Conservation (phyloP, 768 basidiomycete genomes). For the Tylopilus plumbeoviolaceoides region DNA sequence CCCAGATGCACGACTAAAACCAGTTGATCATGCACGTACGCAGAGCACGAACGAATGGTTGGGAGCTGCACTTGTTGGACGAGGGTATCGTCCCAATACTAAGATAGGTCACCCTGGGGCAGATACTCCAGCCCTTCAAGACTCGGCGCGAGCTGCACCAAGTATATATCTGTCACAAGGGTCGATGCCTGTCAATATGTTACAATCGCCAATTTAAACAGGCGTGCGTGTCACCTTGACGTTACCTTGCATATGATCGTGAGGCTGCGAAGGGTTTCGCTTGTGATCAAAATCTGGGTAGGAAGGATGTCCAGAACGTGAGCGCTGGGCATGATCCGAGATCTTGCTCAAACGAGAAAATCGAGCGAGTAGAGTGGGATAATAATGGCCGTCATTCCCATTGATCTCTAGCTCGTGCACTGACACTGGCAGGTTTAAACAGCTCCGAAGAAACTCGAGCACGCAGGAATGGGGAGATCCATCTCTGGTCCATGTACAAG, state of each 20-base stretch:
- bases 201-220: background rate
- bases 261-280: slow-evolving; percentile 48
- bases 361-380: slow-evolving; percentile 44
- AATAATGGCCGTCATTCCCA: slow-evolving; percentile 48
- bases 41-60: slow-evolving; percentile 47
- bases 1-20: slow-evolving; percentile 2
- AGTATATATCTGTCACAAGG: slow-evolving; percentile 52
- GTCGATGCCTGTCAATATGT: slow-evolving; percentile 44
- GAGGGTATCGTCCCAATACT: slow-evolving; percentile 54
- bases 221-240: background rate
- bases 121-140: slow-evolving; percentile 53
- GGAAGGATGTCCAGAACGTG: slow-evolving; percentile 47
- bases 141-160: slow-evolving; percentile 47
- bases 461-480: slow-evolving; percentile 63
- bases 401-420: slow-evolving; percentile 67
- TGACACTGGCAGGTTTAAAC: slow-evolving; percentile 41
- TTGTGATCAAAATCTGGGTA: slow-evolving; percentile 47
- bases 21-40: background rate
- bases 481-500: slow-evolving; percentile 79
- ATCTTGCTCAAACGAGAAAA: slow-evolving; percentile 55
- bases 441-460: slow-evolving; percentile 46
- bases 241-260: slow-evolving; percentile 69
- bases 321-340: slow-evolving; percentile 67
- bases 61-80: slow-evolving; percentile 43
- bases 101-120: slow-evolving; percentile 59